Conservation (phyloP, 2,329 filamentous ascomycete genomes). For the Colletotrichum lupini region DNA sequence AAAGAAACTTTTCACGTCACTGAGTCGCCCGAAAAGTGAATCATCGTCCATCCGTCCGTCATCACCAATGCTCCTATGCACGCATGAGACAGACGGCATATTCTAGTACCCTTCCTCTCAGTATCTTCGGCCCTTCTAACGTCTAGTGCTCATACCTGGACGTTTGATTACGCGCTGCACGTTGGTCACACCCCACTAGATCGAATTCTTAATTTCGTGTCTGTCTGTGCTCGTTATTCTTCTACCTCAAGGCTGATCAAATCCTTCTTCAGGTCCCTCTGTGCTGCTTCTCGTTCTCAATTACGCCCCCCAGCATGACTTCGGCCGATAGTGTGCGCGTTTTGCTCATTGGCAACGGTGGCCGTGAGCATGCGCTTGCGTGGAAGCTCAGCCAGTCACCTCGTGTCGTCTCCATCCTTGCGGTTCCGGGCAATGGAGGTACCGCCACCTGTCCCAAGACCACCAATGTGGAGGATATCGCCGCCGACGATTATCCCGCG, state of each 20-base stretch:
- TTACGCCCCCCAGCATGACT: constrained; percentile 10
- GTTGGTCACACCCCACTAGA: neutral
- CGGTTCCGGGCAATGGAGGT: constrained; percentile 74
- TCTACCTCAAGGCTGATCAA: neutral
- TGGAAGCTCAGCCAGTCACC: constrained; percentile 78
- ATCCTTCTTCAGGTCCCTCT: neutral
- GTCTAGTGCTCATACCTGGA: neutral
- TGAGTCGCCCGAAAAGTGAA: neutral
- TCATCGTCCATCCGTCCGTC: neutral
- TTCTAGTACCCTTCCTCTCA: neutral
- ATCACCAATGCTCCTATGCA: neutral
- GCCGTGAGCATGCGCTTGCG: constrained; percentile 79
- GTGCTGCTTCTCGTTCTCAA: neutral
- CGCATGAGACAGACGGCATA: neutral
- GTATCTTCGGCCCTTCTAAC: neutral
- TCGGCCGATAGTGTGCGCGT: constrained; percentile 45
- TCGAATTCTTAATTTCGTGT: neutral
- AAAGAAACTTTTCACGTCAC: constrained; percentile 13
- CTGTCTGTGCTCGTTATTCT: neutral
- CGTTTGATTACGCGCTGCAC: neutral
- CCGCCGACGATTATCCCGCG: constrained; percentile 68
- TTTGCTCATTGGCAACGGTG: constrained; percentile 79
- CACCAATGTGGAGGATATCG: constrained; percentile 62
- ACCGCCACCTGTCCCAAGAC: constrained; percentile 66
- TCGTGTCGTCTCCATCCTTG: constrained; percentile 68